Evolutionary conservation across 2,329 filamentous ascomycete genomes (phyloP), one percentile per base, ranked within the genome.

Genomic region (Aureobasidium sp.): DNA sequence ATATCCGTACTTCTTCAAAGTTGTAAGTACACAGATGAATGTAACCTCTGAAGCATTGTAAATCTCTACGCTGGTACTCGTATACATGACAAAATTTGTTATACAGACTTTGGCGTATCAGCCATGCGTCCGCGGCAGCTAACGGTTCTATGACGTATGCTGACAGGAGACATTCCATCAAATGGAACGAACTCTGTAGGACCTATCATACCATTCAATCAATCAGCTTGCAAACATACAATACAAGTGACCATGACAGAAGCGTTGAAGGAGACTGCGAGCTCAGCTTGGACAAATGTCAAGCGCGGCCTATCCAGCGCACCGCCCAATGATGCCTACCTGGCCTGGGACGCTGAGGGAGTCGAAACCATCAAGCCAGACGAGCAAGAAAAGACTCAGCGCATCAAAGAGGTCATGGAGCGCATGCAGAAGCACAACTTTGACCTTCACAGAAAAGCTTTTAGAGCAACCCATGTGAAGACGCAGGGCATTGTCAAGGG

Each of bases 291-390:
- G 47, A 65, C 64, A 27, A 56, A 15, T 25, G 63, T 56, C 27
- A 67, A 66, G 58, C 55, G 63, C 7, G 65, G 63, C 5, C 62
- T 69, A 29, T 68, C 66, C 1, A 64, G 66, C 11, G 67, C 68
- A 20, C 67, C 65, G 17, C 63, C 65, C 8, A 70, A 65, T 53
- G 65, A 70, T 64, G 65, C 65, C 2, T 69, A 68, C 47, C 64
- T 70, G 22, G 27, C 42, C 9, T 69, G 62, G 56, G 37, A 60
- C 25, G 29, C 37, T 11, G 25, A 37, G 6, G 62, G 62, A 8
- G 62, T 63, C 3, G 55, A 63, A 22, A 36, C 20, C 14, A 52
- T 63, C 42, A 45, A 63, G 34, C 39, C 61, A 22, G 64, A 67
- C 47, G 67, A 68, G 48, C 36, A 63, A 25, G 64, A 55, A 22